Evolutionary conservation across 176 grass and related monocot genomes (phyloP).

Genomic region (Bothriochloa decipiens): DNA sequence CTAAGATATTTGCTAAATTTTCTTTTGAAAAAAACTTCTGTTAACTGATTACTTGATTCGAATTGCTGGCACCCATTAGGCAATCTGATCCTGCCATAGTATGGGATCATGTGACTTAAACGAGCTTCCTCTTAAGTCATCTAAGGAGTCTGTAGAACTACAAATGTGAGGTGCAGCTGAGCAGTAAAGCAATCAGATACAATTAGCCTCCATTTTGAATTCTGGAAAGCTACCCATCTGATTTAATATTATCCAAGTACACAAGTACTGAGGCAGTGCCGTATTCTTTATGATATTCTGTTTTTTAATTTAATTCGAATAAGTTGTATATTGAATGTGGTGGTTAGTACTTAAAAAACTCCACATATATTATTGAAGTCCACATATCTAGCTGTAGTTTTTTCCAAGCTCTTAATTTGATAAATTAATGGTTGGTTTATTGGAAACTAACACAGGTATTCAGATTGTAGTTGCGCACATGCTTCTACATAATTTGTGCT

Average conservation of each 20-base stretch:
- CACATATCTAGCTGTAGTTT: background rate
- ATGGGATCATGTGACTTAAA: background rate
- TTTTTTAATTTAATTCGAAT: background rate
- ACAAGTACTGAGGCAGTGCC: background rate
- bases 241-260: constrained; percentile 4
- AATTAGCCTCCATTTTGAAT: background rate
- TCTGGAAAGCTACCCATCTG: background rate
- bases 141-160: background rate
- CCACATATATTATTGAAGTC: background rate
- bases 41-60: background rate
- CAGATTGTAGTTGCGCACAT: background rate
- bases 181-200: background rate
- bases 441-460: background rate
- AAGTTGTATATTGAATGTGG: background rate
- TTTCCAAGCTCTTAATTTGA: background rate
- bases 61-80: constrained; percentile 8
- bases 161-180: background rate
- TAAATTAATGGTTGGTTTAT: background rate
- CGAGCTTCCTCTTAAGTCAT: background rate
- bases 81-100: background rate
- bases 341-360: background rate
- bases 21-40: background rate
- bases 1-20: background rate
- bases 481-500: constrained; percentile 13
- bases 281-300: background rate